Conservation (phyloP, 2,329 filamentous ascomycete species). For the Orbilia ellipsospora region DNA sequence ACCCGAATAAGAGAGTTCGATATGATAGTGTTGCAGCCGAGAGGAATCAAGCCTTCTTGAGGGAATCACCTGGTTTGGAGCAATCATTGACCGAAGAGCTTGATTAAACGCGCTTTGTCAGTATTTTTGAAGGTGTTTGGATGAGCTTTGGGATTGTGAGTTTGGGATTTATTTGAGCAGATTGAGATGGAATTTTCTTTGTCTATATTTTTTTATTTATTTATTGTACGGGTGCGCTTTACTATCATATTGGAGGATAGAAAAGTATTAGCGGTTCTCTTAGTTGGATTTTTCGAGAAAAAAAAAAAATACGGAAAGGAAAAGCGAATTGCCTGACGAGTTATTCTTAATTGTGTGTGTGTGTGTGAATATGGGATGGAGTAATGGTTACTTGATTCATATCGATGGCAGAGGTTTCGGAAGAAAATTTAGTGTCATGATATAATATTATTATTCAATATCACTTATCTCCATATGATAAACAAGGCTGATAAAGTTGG, state of each 20-base stretch:
- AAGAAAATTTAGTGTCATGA: conserved; percentile 10
- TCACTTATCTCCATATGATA: not conserved
- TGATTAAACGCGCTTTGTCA: conserved; percentile 20
- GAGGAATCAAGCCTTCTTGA: conserved; percentile 43
- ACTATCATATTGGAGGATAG: not conserved
- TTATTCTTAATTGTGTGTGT: too few relatives aligned
- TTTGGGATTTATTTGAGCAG: not conserved
- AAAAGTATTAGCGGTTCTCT: not conserved
- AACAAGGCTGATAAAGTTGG: too few relatives aligned
- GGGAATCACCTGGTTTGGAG: conserved; percentile 46
- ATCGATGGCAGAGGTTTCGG: not conserved
- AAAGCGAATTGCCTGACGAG: too few relatives aligned
- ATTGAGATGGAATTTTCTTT: not conserved
- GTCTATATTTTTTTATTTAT: conserved; percentile 18
- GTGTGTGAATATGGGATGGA: conserved; percentile 14
- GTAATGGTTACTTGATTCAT: conserved; percentile 1
- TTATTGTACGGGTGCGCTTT: not conserved
- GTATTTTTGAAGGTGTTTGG: not conserved
- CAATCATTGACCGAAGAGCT: conserved; percentile 43
- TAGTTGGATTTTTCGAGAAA: too few relatives aligned
- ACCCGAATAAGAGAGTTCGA: conserved; percentile 43
- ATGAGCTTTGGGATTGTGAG: too few relatives aligned
- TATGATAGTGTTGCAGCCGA: conserved; percentile 43
- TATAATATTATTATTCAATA: not conserved
- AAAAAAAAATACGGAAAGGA: too few relatives aligned